A percentile compares a stretch with the other conserved stretches of the same genome.
phyloP scores from a whole-genome alignment of 1,284 basidiomycete genomes.

The Anthracocystis walkeri region DNA sequence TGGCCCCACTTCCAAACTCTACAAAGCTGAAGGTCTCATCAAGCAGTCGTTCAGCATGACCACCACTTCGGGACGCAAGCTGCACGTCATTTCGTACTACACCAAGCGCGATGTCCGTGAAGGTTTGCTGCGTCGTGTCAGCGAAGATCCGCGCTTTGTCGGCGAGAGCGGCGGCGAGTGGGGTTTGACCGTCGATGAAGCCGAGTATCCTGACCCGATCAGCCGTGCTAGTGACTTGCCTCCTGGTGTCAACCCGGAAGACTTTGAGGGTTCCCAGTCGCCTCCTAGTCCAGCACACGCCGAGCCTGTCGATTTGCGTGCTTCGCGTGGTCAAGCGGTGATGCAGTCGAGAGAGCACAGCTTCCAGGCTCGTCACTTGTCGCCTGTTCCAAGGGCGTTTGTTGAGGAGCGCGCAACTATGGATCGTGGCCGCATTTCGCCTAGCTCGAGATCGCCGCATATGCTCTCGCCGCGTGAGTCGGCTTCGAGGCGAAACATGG shows the following conservation, averaged over 20 bases:
- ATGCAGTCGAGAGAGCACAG: constrained; percentile 10
- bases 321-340: constrained; percentile 5
- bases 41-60: constrained; percentile 69
- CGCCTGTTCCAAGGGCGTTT: constrained; percentile 8
- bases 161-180: constrained; percentile 63
- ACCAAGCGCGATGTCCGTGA: constrained; percentile 65
- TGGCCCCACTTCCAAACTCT: constrained; percentile 62
- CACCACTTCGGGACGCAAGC: constrained; percentile 66
- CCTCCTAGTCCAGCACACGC: constrained; percentile 21
- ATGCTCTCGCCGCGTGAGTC: constrained; percentile 12
- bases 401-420: constrained; percentile 4
- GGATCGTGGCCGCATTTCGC: constrained; percentile 24
- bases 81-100: constrained; percentile 69
- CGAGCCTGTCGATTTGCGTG: constrained; percentile 17
- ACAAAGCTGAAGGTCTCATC: constrained; percentile 69
- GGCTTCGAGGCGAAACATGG: constrained; percentile 12
- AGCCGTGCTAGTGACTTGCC: constrained; percentile 50
- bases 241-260: constrained; percentile 38
- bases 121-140: constrained; percentile 60
- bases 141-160: constrained; percentile 65
- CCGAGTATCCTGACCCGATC: constrained; percentile 58
- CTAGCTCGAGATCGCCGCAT: constrained; percentile 14
- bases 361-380: constrained; percentile 18
- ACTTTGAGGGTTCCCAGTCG: constrained; percentile 39
- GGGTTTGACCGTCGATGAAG: constrained; percentile 58